Conservation (phyloP, 2,329 filamentous ascomycete genomes). For the Pezizomycotina sp. region DNA sequence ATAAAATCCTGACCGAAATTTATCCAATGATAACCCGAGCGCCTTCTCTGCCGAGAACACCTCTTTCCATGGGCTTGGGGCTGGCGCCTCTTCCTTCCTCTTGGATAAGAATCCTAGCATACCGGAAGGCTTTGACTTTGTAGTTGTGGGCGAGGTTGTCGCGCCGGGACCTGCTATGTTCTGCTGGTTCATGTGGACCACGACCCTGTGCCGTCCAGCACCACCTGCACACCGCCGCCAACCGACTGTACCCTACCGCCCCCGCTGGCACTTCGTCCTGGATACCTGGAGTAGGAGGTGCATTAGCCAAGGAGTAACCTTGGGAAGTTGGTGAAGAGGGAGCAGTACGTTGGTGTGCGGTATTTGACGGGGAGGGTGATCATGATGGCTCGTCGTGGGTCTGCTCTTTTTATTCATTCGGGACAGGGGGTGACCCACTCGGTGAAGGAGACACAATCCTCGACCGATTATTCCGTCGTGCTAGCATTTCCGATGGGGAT, state of each 20-base stretch:
- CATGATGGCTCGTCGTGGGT: slow-evolving; percentile 24
- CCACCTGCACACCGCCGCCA: slow-evolving; percentile 68
- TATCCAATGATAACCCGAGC: slow-evolving; percentile 65
- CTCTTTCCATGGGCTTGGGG: slow-evolving; percentile 84
- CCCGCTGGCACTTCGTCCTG: slow-evolving; percentile 54
- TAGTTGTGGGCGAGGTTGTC: slow-evolving; percentile 33
- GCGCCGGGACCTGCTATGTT: slow-evolving; percentile 33
- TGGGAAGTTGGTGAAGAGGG: slow-evolving; percentile 25
- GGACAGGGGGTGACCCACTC: slow-evolving; percentile 21
- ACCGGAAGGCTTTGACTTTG: slow-evolving; percentile 48
- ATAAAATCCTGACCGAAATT: slow-evolving; percentile 20
- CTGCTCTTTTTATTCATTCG: slow-evolving; percentile 8
- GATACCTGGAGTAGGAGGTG: slow-evolving; percentile 42
- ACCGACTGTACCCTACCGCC: slow-evolving; percentile 22
- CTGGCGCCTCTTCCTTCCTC: slow-evolving; percentile 79
- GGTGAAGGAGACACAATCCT: slow-evolving; percentile 23
- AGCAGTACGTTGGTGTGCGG: slow-evolving; percentile 21
- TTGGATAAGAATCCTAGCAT: slow-evolving; percentile 81
- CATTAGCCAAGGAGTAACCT: slow-evolving; percentile 28
- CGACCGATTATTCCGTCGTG: slow-evolving; percentile 21
- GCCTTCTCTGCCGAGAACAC: slow-evolving; percentile 87
- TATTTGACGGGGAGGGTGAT: slow-evolving; percentile 26
- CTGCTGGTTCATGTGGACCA: slow-evolving; percentile 85
- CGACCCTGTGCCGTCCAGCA: slow-evolving; percentile 71
- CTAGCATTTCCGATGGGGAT: slow-evolving; percentile 21